Conservation (phyloP, 2,329 filamentous ascomycete genomes). For the Phaeosphaeriaceae sp. region DNA sequence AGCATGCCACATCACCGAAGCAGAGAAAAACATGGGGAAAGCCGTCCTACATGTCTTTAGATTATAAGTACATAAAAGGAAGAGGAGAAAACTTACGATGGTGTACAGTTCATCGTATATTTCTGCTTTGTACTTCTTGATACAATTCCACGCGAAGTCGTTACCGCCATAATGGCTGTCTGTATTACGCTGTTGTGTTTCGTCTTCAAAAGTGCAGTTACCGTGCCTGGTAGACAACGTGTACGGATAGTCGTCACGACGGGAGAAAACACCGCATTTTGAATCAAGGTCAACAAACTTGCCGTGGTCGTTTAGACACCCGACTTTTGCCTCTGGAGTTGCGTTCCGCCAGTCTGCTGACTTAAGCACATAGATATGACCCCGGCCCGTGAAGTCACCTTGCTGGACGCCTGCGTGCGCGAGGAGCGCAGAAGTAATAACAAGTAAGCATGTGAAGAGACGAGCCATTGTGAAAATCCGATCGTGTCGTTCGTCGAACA, state of each 20-base stretch:
- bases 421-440: slow-evolving; percentile 12
- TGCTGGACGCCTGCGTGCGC: slow-evolving; percentile 27
- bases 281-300: slow-evolving; percentile 23
- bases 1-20: slow-evolving; percentile 42
- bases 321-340: slow-evolving; percentile 31
- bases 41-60: slow-evolving; percentile 21
- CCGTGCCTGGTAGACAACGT: slow-evolving; percentile 33
- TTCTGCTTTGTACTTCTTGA: slow-evolving; percentile 13
- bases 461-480: slow-evolving; percentile 11
- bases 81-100: slow-evolving; percentile 21
- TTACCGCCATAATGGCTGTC: slow-evolving; percentile 36
- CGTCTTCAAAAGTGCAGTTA: slow-evolving; percentile 43
- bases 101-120: slow-evolving; percentile 42
- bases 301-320: slow-evolving; percentile 35
- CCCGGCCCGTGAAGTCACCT: slow-evolving; percentile 37
- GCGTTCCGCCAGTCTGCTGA: slow-evolving; percentile 35
- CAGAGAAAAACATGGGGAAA: slow-evolving; percentile 42
- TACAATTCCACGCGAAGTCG: slow-evolving; percentile 39
- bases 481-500: background rate
- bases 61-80: background rate
- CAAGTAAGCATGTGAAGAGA: slow-evolving; percentile 13
- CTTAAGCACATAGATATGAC: slow-evolving; percentile 38
- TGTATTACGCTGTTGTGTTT: slow-evolving; percentile 32
- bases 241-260: slow-evolving; percentile 30
- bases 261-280: slow-evolving; percentile 35